phyloP scores from a whole-genome alignment of 2,329 filamentous ascomycete genomes.

The Phyllosticta paracitricarpa region DNA sequence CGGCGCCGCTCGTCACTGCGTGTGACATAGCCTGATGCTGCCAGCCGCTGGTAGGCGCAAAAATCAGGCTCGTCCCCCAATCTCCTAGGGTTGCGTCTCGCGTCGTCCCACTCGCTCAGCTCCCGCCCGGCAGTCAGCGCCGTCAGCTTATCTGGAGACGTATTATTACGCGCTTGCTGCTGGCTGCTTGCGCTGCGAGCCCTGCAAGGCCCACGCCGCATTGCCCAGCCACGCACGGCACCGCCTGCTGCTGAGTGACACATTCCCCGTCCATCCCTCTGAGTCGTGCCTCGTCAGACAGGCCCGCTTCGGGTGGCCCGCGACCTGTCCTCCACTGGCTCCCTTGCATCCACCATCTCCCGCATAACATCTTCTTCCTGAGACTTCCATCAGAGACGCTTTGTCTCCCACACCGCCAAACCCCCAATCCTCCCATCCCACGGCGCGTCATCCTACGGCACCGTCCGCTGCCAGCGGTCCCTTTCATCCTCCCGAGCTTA shows the following conservation, averaged over 20 bases:
- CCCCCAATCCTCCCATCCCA: background rate
- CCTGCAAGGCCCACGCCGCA: background rate
- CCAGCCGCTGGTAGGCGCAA: conserved; percentile 4
- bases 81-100: background rate
- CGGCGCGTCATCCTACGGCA: background rate
- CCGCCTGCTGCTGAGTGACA: conserved; percentile 7
- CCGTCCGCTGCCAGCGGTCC: background rate
- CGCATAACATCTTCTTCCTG: conserved; percentile 8
- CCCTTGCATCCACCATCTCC: conserved; percentile 6
- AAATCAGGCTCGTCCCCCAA: conserved; percentile 3
- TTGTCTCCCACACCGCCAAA: conserved; percentile 8
- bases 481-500: background rate
- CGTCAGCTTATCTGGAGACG: conserved; percentile 9
- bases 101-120: conserved; percentile 1
- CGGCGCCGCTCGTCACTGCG: conserved; percentile 7
- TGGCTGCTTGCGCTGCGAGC: no score
- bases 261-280: conserved; percentile 3
- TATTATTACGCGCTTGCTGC: background rate
- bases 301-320: background rate
- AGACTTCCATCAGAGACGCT: conserved; percentile 6
- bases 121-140: background rate
- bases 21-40: conserved; percentile 10
- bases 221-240: conserved; percentile 7
- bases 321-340: background rate
- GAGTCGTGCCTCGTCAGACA: conserved; percentile 10